Percentiles rank a stretch among this genome's conserved stretches.
Evolutionary conservation across 1,284 basidiomycete species (phyloP).

Genomic region (Tilletia indica): DNA sequence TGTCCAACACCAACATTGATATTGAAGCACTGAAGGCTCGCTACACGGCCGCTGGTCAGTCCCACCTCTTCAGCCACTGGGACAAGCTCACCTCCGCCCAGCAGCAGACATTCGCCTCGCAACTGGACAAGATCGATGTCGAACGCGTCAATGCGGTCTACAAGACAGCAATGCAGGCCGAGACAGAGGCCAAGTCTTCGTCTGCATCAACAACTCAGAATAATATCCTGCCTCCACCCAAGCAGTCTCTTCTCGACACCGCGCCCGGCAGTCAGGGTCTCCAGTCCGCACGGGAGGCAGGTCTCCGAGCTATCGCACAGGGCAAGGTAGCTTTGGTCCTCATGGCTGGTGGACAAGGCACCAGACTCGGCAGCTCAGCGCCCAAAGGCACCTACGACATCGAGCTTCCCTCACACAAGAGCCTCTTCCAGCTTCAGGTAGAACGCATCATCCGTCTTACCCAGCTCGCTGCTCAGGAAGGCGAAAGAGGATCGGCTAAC

Average conservation of each 20-base stretch:
- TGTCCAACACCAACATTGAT: neutral
- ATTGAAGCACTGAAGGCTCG: conserved; percentile 22
- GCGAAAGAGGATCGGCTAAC: too few species aligned
- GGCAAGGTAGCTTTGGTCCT: conserved; percentile 88
- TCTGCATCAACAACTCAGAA: conserved; percentile 50
- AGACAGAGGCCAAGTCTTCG: conserved; percentile 63
- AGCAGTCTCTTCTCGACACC: conserved; percentile 37
- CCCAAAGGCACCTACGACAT: conserved; percentile 99
- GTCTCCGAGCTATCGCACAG: conserved; percentile 75
- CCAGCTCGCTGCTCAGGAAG: conserved; percentile 63
- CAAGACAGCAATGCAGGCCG: conserved; percentile 71
- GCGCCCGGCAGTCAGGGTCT: conserved; percentile 34
- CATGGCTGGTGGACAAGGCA: conserved; percentile 97
- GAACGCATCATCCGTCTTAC: conserved; percentile 85
- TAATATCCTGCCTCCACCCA: conserved; percentile 39
- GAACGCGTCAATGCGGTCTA: conserved; percentile 87
- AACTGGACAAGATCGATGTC: conserved; percentile 81
- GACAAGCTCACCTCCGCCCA: conserved; percentile 68
- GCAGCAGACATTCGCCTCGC: conserved; percentile 67
- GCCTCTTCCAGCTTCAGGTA: conserved; percentile 93
- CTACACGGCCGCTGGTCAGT: conserved; percentile 73
- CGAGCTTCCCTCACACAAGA: conserved; percentile 84
- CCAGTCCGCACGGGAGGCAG: conserved; percentile 60
- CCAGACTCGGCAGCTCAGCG: conserved; percentile 81
- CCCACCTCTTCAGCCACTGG: conserved; percentile 86